These are phyloP conservation scores for Gloeophyllum trabeum DNA, from an alignment of 768 basidiomycete species.

Conservation along the genomic window DNA sequence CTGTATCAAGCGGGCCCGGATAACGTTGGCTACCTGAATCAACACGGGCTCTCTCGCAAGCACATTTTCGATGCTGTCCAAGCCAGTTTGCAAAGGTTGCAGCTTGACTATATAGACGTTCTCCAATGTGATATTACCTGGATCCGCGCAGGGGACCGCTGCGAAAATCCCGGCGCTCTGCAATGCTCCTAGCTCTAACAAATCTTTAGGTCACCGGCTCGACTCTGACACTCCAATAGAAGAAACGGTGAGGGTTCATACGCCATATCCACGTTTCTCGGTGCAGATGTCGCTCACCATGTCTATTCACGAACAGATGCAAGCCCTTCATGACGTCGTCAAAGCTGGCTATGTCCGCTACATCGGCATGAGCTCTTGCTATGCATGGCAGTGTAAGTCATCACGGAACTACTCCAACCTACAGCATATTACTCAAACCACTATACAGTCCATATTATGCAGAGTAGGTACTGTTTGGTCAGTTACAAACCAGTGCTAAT, in stretches of 20 bases:
- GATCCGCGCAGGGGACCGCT: background rate
- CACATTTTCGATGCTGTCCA: constrained; percentile 39
- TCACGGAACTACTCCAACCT: background rate
- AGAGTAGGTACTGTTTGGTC: constrained; percentile 10
- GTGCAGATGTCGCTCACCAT: background rate
- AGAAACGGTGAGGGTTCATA: constrained; percentile 15
- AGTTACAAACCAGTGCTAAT: background rate
- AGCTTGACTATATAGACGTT: constrained; percentile 35
- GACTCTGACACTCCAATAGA: constrained; percentile 27
- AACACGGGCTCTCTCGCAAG: constrained; percentile 4
- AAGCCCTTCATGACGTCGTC: constrained; percentile 34
- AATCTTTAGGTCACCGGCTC: constrained; percentile 14
- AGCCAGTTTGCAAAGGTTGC: constrained; percentile 25
- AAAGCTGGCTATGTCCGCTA: constrained; percentile 30
- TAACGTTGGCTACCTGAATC: constrained; percentile 32
- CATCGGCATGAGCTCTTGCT: constrained; percentile 26
- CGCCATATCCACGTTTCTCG: background rate
- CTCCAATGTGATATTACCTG: constrained; percentile 19
- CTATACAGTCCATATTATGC: constrained; percentile 19
- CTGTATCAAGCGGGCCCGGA: constrained; percentile 18
- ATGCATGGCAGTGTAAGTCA: constrained; percentile 21
- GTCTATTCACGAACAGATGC: constrained; percentile 18
- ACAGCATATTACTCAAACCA: background rate
- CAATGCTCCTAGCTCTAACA: too few relatives aligned
- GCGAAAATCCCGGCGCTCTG: constrained; percentile 1